Evolutionary conservation across 257 asterid species (phyloP).

Genomic region (Eucommia ulmoides): DNA sequence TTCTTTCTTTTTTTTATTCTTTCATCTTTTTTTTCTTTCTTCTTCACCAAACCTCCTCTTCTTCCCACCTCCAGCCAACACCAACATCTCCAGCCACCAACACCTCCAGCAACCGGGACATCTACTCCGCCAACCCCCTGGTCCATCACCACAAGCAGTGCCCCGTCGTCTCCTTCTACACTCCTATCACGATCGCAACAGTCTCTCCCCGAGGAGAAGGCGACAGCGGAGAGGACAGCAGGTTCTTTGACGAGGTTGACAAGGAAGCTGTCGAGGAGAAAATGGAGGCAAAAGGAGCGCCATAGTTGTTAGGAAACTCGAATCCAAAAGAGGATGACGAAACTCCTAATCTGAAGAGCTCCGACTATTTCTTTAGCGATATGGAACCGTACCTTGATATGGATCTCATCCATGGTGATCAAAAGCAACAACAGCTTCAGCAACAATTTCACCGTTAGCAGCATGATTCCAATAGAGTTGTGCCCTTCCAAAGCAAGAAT

Average conservation of each 20-base stretch:
- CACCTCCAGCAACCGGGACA: slow-evolving; percentile 49
- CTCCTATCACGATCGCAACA: not conserved
- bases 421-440: slow-evolving; percentile 15
- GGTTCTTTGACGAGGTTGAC: not conserved
- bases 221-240: not conserved
- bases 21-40: no score
- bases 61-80: no score
- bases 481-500: not conserved
- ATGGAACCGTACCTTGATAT: slow-evolving; percentile 55
- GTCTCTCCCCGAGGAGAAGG: not conserved
- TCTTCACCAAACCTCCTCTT: no score
- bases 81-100: no score
- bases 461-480: slow-evolving; percentile 25
- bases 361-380: slow-evolving; percentile 36
- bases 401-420: slow-evolving; percentile 34
- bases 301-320: not conserved
- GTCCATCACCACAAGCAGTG: slow-evolving; percentile 50
- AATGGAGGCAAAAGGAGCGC: not conserved
- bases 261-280: not conserved
- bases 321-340: not conserved
- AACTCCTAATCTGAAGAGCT: slow-evolving; percentile 15
- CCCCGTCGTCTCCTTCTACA: slow-evolving; percentile 21
- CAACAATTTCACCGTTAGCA: slow-evolving; percentile 21
- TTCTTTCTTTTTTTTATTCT: no score
- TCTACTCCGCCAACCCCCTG: slow-evolving; percentile 55